phyloP scores from a whole-genome alignment of 129 eudicot species.

The sunflower (Helianthus annuus) region DNA sequence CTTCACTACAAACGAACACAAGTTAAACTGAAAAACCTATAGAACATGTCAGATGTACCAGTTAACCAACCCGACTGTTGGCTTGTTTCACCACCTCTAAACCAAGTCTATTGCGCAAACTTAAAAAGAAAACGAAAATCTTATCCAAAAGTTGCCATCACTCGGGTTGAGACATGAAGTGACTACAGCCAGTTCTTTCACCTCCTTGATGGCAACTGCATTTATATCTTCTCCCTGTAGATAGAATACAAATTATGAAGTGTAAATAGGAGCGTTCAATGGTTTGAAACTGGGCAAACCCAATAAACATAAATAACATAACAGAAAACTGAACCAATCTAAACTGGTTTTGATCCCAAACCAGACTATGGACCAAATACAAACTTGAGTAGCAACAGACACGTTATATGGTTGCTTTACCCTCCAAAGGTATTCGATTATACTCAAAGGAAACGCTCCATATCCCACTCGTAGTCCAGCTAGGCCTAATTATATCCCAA shows the following conservation, averaged over 20 bases:
- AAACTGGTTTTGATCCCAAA: neutral
- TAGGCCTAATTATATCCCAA: slow-evolving; percentile 47
- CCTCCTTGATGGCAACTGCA: slow-evolving; percentile 58
- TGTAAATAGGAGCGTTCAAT: neutral
- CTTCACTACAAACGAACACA: too few species aligned
- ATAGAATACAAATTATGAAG: neutral
- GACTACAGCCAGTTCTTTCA: slow-evolving; percentile 68
- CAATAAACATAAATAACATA: too few species aligned
- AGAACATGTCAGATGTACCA: too few species aligned
- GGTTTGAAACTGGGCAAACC: neutral
- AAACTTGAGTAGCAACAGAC: slow-evolving; percentile 78
- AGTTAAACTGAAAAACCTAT: too few species aligned
- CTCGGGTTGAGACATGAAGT: too few species aligned
- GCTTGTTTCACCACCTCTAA: too few species aligned
- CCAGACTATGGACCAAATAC: neutral
- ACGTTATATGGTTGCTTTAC: slow-evolving; percentile 99
- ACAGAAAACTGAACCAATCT: too few species aligned
- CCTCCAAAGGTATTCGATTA: slow-evolving; percentile 88
- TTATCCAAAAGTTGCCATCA: too few species aligned
- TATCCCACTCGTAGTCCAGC: slow-evolving; percentile 98
- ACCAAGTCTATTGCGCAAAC: too few species aligned
- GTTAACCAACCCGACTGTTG: too few species aligned
- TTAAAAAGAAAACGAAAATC: too few species aligned
- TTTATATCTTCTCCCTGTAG: slow-evolving; percentile 58
- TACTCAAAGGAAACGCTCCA: slow-evolving; percentile 95